Conservation (phyloP, 495 filamentous ascomycete genomes). For the Penicillium steckii region DNA sequence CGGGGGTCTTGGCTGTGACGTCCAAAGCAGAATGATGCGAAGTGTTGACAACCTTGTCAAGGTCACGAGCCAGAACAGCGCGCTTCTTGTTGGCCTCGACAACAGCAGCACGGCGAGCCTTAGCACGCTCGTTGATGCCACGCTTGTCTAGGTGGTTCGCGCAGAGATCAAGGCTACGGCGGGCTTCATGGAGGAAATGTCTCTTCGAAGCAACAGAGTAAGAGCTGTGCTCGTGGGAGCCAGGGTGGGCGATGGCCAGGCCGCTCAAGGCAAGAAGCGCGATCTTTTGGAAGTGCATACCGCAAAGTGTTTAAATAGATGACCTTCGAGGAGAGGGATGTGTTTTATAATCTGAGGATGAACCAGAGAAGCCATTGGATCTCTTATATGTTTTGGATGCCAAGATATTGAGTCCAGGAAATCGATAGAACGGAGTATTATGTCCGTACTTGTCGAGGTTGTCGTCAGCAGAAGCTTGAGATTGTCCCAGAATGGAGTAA, state of each 20-base stretch:
- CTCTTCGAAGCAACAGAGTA: slow-evolving; percentile 14
- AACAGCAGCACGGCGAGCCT: slow-evolving; percentile 21
- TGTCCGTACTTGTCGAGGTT: not conserved
- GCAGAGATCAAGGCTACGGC: slow-evolving; percentile 17
- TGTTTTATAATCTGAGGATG: not conserved
- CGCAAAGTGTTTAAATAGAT: not conserved
- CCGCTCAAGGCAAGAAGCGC: slow-evolving; percentile 17
- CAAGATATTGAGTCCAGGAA: not conserved
- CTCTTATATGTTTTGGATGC: not conserved
- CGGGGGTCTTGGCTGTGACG: slow-evolving; percentile 16
- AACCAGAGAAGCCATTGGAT: not conserved
- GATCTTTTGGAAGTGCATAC: slow-evolving; percentile 15
- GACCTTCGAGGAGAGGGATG: too few species aligned
- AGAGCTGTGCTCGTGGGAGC: slow-evolving; percentile 19
- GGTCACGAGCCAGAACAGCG: slow-evolving; percentile 12
- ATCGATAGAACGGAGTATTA: not conserved
- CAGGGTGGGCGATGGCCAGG: slow-evolving; percentile 19
- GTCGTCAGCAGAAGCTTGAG: slow-evolving; percentile 4
- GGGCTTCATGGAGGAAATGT: slow-evolving; percentile 18
- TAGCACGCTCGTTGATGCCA: slow-evolving; percentile 20
- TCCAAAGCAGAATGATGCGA: slow-evolving; percentile 17
- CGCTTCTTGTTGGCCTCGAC: slow-evolving; percentile 15
- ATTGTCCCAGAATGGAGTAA: not conserved
- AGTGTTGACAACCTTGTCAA: slow-evolving; percentile 17
- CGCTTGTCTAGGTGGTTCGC: slow-evolving; percentile 18